Percentiles rank a stretch among this genome's conserved stretches.
phyloP scores from a whole-genome alignment of 495 filamentous ascomycete genomes.

The Penicillium cinerascens region DNA sequence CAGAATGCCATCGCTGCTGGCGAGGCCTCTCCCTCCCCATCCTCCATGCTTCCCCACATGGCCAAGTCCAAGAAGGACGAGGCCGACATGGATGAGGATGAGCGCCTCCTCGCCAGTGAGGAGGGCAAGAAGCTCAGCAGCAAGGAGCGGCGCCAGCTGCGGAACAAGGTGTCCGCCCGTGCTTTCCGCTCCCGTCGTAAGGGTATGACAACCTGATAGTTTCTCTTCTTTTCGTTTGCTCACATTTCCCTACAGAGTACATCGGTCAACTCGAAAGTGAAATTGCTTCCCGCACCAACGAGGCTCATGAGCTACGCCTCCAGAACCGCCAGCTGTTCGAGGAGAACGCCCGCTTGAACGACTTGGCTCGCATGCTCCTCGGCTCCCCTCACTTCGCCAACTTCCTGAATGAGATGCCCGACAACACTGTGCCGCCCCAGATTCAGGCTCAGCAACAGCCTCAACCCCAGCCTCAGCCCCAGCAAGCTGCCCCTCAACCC shows the following conservation, averaged over 20 bases:
- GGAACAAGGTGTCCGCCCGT: constrained; percentile 97
- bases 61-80: constrained; percentile 79
- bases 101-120: constrained; percentile 86
- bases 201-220: constrained; percentile 54
- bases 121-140: constrained; percentile 95
- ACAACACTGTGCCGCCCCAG: constrained; percentile 45
- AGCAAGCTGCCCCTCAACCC: constrained; percentile 32
- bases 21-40: constrained; percentile 44
- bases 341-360: constrained; percentile 74
- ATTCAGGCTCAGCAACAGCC: constrained; percentile 32
- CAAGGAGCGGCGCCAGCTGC: constrained; percentile 88
- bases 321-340: constrained; percentile 72
- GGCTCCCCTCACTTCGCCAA: constrained; percentile 80
- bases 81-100: constrained; percentile 98
- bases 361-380: constrained; percentile 77
- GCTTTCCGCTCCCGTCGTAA: constrained; percentile 95
- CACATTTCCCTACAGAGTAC: constrained; percentile 68
- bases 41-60: constrained; percentile 43
- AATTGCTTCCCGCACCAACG: constrained; percentile 66
- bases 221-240: constrained; percentile 20
- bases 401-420: constrained; percentile 71
- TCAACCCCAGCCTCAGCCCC: constrained; percentile 40
- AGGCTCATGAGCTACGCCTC: constrained; percentile 64
- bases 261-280: constrained; percentile 88
- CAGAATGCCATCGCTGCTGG: constrained; percentile 57